Conservation (phyloP, 495 filamentous ascomycete genomes). For the Pyrenula massariospora region DNA sequence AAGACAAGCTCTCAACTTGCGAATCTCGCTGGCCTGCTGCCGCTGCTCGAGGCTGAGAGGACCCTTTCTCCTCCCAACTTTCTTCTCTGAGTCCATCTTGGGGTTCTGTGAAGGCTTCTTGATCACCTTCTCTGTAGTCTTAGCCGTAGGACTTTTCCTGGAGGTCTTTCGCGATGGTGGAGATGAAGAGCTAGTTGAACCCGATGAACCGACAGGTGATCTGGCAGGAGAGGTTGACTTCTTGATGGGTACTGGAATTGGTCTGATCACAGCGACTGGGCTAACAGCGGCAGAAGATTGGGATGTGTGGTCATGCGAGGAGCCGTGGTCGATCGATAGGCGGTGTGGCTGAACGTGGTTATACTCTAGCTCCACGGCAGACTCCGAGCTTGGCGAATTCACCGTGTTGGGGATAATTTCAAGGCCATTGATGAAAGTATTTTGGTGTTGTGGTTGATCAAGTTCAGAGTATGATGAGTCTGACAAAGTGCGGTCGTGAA, state of each 20-base stretch:
- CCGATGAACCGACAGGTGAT: slow-evolving; percentile 38
- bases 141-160: slow-evolving; percentile 68
- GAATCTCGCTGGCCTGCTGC: slow-evolving; percentile 87
- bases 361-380: slow-evolving; percentile 53
- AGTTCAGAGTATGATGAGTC: slow-evolving; percentile 70
- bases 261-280: slow-evolving; percentile 53
- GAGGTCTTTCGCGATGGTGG: slow-evolving; percentile 54
- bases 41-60: slow-evolving; percentile 86
- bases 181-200: slow-evolving; percentile 49
- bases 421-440: slow-evolving; percentile 59
- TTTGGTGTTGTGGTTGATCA: slow-evolving; percentile 19
- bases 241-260: slow-evolving; percentile 56
- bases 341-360: slow-evolving; percentile 29
- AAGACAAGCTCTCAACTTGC: slow-evolving; percentile 81
- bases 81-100: slow-evolving; percentile 74
- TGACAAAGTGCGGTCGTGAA: slow-evolving; percentile 75
- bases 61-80: slow-evolving; percentile 73
- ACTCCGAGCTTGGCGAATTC: slow-evolving; percentile 55
- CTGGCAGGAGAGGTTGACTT: slow-evolving; percentile 46
- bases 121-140: slow-evolving; percentile 69
- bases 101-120: slow-evolving; percentile 58
- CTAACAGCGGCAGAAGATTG: slow-evolving; percentile 47
- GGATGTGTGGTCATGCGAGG: slow-evolving; percentile 26
- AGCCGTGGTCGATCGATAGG: slow-evolving; percentile 15
- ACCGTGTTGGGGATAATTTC: slow-evolving; percentile 68